A percentile compares a stretch with the other conserved stretches of the same genome.
Evolutionary conservation across 495 filamentous ascomycete species (phyloP).

Genomic region (Trichoderma gamsii): DNA sequence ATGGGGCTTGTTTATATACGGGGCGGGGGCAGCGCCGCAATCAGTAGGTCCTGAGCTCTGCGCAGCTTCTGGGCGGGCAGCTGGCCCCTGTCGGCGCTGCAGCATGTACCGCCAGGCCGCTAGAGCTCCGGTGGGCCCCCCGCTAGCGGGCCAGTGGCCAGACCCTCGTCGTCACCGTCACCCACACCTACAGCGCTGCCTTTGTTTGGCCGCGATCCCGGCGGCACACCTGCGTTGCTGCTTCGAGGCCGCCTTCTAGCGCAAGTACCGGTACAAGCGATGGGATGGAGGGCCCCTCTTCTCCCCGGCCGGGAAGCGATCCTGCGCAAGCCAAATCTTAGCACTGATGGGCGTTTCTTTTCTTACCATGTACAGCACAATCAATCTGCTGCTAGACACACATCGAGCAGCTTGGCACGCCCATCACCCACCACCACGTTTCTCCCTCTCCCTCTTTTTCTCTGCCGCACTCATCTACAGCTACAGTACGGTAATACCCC

Average conservation of each 20-base stretch:
- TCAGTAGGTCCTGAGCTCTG: constrained; percentile 15
- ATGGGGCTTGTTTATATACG: constrained; percentile 19
- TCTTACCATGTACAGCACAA: too few species aligned
- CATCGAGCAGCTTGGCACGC: too few species aligned
- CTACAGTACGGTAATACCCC: too few species aligned
- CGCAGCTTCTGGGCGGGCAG: background rate
- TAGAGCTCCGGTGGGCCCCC: background rate
- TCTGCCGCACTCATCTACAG: too few species aligned
- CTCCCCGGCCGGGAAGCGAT: constrained; percentile 14
- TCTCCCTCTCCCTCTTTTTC: too few species aligned
- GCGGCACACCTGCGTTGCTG: background rate
- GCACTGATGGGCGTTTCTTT: too few species aligned
- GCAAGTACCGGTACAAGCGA: constrained; percentile 4
- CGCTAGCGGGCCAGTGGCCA: background rate
- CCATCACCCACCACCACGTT: too few species aligned
- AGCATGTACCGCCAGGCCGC: too few species aligned
- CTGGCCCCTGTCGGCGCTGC: background rate
- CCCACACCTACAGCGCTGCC: background rate
- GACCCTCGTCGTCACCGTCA: constrained; percentile 1
- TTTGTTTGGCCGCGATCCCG: too few species aligned
- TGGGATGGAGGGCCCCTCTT: background rate
- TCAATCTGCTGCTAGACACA: too few species aligned
- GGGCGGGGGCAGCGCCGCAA: constrained; percentile 18
- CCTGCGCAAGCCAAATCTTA: constrained; percentile 5
- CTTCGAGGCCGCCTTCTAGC: background rate